Percentiles rank a stretch among this genome's conserved stretches.
These are phyloP conservation scores for Trichoderma lentiforme DNA, from an alignment of 2,329 filamentous ascomycete species.

Conservation along the genomic window DNA sequence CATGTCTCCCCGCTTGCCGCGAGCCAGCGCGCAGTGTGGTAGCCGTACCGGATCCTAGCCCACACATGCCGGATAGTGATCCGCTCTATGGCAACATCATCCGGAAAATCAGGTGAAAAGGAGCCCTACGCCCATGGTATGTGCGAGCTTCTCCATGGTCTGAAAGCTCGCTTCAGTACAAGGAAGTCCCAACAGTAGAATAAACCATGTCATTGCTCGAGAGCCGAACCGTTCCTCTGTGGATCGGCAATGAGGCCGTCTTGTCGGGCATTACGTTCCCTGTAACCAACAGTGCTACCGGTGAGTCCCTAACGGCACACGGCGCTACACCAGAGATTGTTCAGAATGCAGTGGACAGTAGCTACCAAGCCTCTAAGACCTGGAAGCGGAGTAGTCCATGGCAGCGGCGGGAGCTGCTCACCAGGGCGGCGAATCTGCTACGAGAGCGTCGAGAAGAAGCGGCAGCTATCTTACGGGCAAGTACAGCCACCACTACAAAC, in stretches of 20 bases:
- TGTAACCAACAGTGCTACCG: not conserved
- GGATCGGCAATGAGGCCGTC: not conserved
- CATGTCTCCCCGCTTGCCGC: not conserved
- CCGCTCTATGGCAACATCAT: not conserved
- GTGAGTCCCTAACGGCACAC: not conserved
- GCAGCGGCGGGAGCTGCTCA: not conserved
- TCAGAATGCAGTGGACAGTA: not conserved
- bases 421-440: not conserved
- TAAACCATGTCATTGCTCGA: not conserved
- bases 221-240: not conserved
- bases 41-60: not conserved
- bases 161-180: not conserved
- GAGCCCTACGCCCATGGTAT: not conserved
- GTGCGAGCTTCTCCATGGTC: not conserved
- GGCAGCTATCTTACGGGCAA: not conserved
- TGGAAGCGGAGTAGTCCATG: not conserved
- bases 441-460: not conserved
- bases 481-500: not conserved
- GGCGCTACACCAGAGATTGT: not conserved
- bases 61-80: not conserved
- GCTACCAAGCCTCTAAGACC: not conserved
- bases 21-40: not conserved
- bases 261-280: not conserved
- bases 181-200: not conserved
- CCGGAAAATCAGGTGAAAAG: not conserved